Percentiles rank a stretch among this genome's conserved stretches.
Conservation (phyloP, 768 basidiomycete genomes). For the Botryobasidium botryosum region DNA sequence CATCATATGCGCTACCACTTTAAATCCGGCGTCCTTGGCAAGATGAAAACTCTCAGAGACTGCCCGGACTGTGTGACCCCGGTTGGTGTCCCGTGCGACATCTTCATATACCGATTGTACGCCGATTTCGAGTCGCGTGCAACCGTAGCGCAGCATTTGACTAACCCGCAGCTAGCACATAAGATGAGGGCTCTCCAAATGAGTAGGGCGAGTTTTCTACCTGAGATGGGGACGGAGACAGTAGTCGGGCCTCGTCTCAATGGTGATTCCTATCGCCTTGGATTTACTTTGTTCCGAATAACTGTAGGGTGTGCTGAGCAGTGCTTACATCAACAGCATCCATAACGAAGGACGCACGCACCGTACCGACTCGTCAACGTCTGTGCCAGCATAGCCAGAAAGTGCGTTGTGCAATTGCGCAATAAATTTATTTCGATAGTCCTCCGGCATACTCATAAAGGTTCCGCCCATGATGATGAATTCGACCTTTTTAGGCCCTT, state of each 20-base stretch:
- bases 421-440: constrained; percentile 83
- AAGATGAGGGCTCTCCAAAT: background rate
- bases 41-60: constrained; percentile 96
- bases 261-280: constrained; percentile 97
- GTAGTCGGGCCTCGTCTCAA: constrained; percentile 96
- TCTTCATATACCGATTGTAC: constrained; percentile 99
- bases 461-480: constrained; percentile 98
- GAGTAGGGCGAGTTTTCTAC: constrained; percentile 22
- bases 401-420: constrained; percentile 95
- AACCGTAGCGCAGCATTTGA: constrained; percentile 98
- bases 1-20: constrained; percentile 99
- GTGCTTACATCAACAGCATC: background rate
- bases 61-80: constrained; percentile 95
- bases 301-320: constrained; percentile 23
- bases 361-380: constrained; percentile 93
- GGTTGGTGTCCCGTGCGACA: constrained; percentile 95
- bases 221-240: constrained; percentile 92
- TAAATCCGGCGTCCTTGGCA: constrained; percentile 97
- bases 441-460: constrained; percentile 99
- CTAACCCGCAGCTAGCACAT: constrained; percentile 23
- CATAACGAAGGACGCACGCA: constrained; percentile 18
- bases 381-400: constrained; percentile 81
- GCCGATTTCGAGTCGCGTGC: constrained; percentile 94
- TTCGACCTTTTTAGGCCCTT: constrained; percentile 39
- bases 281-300: constrained; percentile 96